Percentiles rank a stretch among this genome's conserved stretches.
These are phyloP conservation scores for Rhytidiadelphus loreus DNA, from an alignment of 225 moss, liverwort and hornwort species.

Conservation along the genomic window DNA sequence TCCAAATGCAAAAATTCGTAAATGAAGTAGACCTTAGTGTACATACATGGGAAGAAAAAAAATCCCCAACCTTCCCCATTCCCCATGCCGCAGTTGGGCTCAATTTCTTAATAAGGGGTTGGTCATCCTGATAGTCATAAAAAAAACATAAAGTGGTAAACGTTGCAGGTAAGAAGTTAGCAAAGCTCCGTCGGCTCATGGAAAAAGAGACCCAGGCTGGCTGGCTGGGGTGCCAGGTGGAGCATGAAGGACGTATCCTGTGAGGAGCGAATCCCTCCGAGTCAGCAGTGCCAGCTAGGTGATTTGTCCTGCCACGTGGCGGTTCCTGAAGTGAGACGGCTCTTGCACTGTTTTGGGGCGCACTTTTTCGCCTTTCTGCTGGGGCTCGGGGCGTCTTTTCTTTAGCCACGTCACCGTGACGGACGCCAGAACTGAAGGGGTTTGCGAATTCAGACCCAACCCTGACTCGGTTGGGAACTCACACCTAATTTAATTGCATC, in stretches of 20 bases:
- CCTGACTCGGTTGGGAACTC: neutral
- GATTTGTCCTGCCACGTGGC: neutral
- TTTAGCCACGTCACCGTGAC: neutral
- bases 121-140: too few species aligned
- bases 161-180: too few species aligned
- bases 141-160: too few species aligned
- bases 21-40: too few species aligned
- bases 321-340: neutral
- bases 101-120: too few species aligned
- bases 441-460: too few species aligned
- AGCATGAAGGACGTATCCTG: neutral
- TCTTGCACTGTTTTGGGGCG: neutral
- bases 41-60: too few species aligned
- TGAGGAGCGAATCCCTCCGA: neutral
- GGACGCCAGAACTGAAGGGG: neutral
- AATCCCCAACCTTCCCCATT: too few species aligned
- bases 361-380: neutral
- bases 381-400: neutral
- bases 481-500: neutral
- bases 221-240: neutral
- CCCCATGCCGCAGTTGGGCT: too few species aligned
- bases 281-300: slow-evolving; percentile 2
- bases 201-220: neutral
- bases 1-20: too few species aligned
- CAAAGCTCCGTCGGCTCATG: neutral